phyloP scores from a whole-genome alignment of 257 asterid genomes.

The Solanum ossicruentum region DNA sequence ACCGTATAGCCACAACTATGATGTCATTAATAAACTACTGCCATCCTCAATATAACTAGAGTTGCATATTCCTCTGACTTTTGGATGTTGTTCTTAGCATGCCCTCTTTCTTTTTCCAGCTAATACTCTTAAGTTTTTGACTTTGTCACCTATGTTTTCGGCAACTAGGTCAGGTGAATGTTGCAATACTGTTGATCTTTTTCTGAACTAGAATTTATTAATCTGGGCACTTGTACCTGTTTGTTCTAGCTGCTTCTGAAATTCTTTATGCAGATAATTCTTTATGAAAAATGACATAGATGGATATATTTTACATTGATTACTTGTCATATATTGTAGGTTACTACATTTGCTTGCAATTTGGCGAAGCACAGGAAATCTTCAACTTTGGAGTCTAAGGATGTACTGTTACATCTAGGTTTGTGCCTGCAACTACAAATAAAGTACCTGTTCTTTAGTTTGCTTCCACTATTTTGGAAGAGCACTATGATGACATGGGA shows the following conservation, averaged over 20 bases:
- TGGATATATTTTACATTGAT: not conserved
- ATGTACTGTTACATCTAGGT: slow-evolving; percentile 89
- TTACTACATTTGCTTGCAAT: slow-evolving; percentile 69
- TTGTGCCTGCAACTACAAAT: slow-evolving; percentile 18
- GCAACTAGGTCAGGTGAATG: not conserved
- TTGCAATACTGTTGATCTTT: not conserved
- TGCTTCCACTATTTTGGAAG: not conserved
- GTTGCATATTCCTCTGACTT: not conserved
- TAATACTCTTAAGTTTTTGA: not conserved
- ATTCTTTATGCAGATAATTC: not conserved
- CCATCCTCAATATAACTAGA: not conserved
- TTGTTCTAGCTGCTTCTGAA: not conserved
- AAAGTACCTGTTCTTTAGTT: not conserved
- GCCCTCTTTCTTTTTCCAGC: not conserved
- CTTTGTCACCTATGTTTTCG: not conserved
- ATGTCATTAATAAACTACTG: not conserved
- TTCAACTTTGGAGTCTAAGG: slow-evolving; percentile 84
- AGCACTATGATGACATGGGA: not conserved
- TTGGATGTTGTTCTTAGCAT: not conserved
- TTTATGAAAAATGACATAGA: not conserved
- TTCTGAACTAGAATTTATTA: not conserved
- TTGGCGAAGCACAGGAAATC: slow-evolving; percentile 97
- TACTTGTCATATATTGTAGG: slow-evolving; percentile 26
- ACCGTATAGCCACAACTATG: not conserved
- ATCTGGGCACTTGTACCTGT: not conserved